Evolutionary conservation across 2,329 filamentous ascomycete genomes (phyloP), one percentile per base, ranked within the genome.

Genomic region (Cladophialophora immunda): DNA sequence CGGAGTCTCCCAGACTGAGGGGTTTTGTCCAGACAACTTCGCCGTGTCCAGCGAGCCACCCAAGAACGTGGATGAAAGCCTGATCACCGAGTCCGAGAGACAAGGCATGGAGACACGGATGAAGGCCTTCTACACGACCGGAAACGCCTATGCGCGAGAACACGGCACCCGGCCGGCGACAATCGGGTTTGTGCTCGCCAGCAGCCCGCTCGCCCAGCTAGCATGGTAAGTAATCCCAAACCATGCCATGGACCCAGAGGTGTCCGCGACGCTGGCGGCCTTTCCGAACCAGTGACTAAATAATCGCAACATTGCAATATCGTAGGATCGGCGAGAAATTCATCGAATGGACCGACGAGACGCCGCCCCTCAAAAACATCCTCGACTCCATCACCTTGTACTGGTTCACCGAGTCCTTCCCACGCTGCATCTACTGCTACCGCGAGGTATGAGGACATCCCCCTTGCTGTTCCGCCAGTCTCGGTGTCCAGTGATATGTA

Each of bases 101-200:
- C 9, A 45, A 8, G 78, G 77, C 0, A 19, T 85, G 1, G 60
- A 77, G 29, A 76, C 80, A 6, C 76, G 75, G 1, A 62, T 76
- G 2, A 73, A 77, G 2, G 25, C 32, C 32, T 87, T 84, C 73
- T 62, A 70, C 2, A 65, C 74, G 0, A 76, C 73, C 1, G 86
- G 84, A 0, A 73, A 70, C 11, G 85, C 81, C 0, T 90, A 89
- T 72, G 80, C 81, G 0, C 59, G 78, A 0, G 80, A 84, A 72
- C 87, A 90, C 62, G 84, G 78, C 1, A 86, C 85, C 0, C 76
- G 83, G 8, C 84, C 87, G 0, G 79, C 81, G 0, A 90, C 87
- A 0, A 84, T 89, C 53, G 86, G 86, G 0, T 78, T 87, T 4
- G 83, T 81, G 0, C 75, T 90, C 0, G 78, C 81, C 2, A 78